Evolutionary conservation across 192 early-diverging fungal genomes (phyloP), one percentile per base, ranked within the genome.

Genomic region (Mortierella hygrophila): DNA sequence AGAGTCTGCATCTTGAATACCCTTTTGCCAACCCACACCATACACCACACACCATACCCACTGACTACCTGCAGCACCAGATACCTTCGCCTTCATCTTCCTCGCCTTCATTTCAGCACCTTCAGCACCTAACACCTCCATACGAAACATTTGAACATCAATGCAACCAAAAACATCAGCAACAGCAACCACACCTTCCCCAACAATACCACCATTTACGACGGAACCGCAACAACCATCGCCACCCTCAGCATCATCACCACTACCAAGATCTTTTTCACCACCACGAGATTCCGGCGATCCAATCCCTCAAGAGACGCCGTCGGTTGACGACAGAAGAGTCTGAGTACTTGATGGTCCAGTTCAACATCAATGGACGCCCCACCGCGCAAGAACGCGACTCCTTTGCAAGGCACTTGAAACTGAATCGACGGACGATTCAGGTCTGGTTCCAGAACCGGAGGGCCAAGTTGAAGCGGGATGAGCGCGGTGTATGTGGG

Each of bases 401-500:
- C 75, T 54, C 75, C 52, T 89, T 94, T 69, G 93, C 92, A 20
- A 90, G 87, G 73, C 89, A 93, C 80, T 82, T 94, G 60, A 90
- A 85, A 41, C 89, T 94, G 89, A 92, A 91, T 21, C 90, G 91
- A 9, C 89, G 92, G 76, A 91, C 92, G 3, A 90, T 94, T 29
- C 94, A 94, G 71, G 91, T 94, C 18, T 94, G 94, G 95, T 95
- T 95, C 88, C 95, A 95, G 77, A 95, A 95, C 79, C 91, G 94
- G 29, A 91, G 95, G 26, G 95, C 95, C 68, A 96, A 96, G 83
- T 88, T 92, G 69, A 96, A 96, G 88, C 90, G 94, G 54, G 92
- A 94, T 8, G 78, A 65, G 42, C 75, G 75, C 35, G 74, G 57
- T 37, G 73, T 32, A n/a, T 8, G 44, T 49, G 41, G 40, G 37